Evolutionary conservation across 495 filamentous ascomycete species (phyloP).

Genomic region (Opeltia flavorubescens): DNA sequence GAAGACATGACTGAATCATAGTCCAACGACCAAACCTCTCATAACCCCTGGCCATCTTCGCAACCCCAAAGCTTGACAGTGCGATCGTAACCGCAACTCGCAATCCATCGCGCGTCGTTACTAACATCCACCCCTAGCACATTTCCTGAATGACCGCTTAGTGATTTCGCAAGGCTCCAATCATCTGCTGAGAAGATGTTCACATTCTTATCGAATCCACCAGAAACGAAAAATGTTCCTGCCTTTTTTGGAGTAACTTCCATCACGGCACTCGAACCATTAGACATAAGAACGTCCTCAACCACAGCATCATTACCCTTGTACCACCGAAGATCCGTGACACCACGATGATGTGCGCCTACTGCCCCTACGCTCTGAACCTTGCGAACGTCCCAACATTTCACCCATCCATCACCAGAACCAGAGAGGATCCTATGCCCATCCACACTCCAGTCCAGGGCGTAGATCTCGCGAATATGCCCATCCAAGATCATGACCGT

Average conservation of each 20-base stretch:
- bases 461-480: slow-evolving; percentile 87
- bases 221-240: slow-evolving; percentile 79
- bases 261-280: neutral
- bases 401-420: slow-evolving; percentile 89
- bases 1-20: too few relatives aligned
- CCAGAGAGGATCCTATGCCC: slow-evolving; percentile 79
- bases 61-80: slow-evolving; percentile 95
- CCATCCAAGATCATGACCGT: slow-evolving; percentile 94
- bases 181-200: slow-evolving; percentile 94
- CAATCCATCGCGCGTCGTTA: slow-evolving; percentile 77
- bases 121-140: slow-evolving; percentile 82
- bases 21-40: too few relatives aligned
- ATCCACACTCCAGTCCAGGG: slow-evolving; percentile 81
- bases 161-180: slow-evolving; percentile 75
- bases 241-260: slow-evolving; percentile 40
- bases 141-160: slow-evolving; percentile 83
- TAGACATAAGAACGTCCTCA: slow-evolving; percentile 20
- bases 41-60: slow-evolving; percentile 43
- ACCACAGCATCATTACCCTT: slow-evolving; percentile 60
- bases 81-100: slow-evolving; percentile 80
- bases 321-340: slow-evolving; percentile 89
- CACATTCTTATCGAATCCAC: slow-evolving; percentile 90
- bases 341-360: slow-evolving; percentile 81
- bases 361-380: slow-evolving; percentile 71
- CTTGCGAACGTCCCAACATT: slow-evolving; percentile 92